Base-by-base conservation (phyloP, 805 yeast genomes). In the Hemisphaericaspora nanyangensis region DNA sequence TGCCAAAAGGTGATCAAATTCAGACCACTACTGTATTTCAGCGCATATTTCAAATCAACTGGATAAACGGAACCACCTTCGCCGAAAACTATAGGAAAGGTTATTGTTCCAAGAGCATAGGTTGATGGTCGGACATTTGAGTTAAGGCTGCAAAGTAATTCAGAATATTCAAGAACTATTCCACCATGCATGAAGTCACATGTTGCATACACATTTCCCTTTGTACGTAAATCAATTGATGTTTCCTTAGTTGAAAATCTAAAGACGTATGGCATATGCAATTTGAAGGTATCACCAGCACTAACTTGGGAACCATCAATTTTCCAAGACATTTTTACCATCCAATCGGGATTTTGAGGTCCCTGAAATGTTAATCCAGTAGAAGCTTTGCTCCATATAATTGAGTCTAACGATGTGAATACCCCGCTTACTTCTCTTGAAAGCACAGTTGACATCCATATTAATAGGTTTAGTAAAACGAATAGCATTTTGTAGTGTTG, bases 61-160 rank as follows among this genome's bases (percentile, higher is more conserved):
- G 35, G 13, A 19, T 26, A 35, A 15, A 45, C 45, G 1, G 52
- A 48, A 15, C 43, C 35, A 37, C 57, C 58, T 20, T 43, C 38
- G 35, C 48, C 50, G 38, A 59, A 60, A 8, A 55, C 31, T 20
- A 58, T 25, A 6, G 60, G 58, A 31, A 60, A 47, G 4, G 36
- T 16, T 11, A 49, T 40, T 4, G 47, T 37, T 19, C 63, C 63
- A 22, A 27, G 30, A 6, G 44, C 56, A 8, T 22, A 18, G 12
- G 49, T 40, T 15, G 24, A 12, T 2, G 48, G 13, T 2, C 17
- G 24, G 6, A 58, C 45, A 8, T 12, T 33, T 46, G 36, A 12
- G 11, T 34, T 12, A 28, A 42, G 35, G 4, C 48, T 46, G 49
- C 63, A 58, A 7, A 36, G 28, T 15, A 58, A 33, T 22, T 35